These are phyloP conservation scores for Tricholoma furcatifolium DNA, from an alignment of 768 basidiomycete species.

Conservation along the genomic window DNA sequence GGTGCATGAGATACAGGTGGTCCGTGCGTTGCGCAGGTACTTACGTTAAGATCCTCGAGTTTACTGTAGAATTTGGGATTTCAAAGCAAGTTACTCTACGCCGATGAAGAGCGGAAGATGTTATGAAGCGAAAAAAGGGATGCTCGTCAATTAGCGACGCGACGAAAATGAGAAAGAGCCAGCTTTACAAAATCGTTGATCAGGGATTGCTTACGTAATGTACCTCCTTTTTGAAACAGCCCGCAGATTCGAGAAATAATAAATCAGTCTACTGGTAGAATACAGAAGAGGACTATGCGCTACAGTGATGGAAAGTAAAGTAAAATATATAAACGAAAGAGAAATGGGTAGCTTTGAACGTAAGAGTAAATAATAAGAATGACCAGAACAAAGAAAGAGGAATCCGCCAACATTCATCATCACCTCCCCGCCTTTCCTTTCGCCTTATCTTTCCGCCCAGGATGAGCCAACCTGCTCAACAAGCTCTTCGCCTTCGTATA, in stretches of 20 bases:
- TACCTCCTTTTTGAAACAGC: background rate
- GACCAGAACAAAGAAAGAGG: background rate
- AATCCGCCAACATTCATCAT: background rate
- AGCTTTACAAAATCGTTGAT: slow-evolving; percentile 1
- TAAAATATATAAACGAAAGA: no score
- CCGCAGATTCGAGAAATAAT: background rate
- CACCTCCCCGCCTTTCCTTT: background rate
- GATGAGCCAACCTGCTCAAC: slow-evolving; percentile 33
- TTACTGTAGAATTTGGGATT: background rate
- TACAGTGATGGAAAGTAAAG: background rate
- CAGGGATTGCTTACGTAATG: background rate
- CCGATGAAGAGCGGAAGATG: background rate
- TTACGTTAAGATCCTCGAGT: background rate
- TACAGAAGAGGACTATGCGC: background rate
- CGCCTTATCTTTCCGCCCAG: background rate
- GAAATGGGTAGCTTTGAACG: background rate
- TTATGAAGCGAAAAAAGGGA: background rate
- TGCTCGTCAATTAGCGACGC: background rate
- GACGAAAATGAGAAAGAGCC: background rate
- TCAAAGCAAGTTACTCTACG: background rate
- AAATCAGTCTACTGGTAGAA: background rate
- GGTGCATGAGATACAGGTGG: slow-evolving; percentile 1
- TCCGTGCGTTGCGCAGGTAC: slow-evolving; percentile 5
- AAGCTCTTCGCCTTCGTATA: slow-evolving; percentile 58
- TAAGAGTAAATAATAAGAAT: background rate